Evolutionary conservation across 176 grass and related monocot genomes (phyloP).

Genomic region (Juncus inflexus): DNA sequence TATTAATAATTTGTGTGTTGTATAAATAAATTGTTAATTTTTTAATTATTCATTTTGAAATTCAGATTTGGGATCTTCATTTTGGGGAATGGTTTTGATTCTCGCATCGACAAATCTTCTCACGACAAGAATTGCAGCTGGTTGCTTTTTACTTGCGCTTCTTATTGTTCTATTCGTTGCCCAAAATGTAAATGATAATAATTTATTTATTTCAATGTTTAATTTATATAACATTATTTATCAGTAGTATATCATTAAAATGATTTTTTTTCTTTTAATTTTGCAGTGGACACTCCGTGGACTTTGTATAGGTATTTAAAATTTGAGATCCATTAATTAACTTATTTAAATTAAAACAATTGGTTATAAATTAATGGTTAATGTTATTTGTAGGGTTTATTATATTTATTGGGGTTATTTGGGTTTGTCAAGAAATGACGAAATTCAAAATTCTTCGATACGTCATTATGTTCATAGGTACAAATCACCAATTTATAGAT

Average conservation of each 20-base stretch:
- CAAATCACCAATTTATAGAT: not conserved
- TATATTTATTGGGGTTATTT: slow-evolving; percentile 68
- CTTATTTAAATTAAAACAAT: slow-evolving; percentile 26
- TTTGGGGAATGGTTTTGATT: slow-evolving; percentile 99
- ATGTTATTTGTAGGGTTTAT: slow-evolving; percentile 61
- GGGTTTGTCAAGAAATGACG: slow-evolving; percentile 86
- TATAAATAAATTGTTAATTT: slow-evolving; percentile 5
- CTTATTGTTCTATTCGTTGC: slow-evolving; percentile 87
- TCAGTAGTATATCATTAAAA: too few relatives aligned
- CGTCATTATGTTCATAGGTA: slow-evolving; percentile 97
- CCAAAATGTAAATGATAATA: slow-evolving; percentile 57
- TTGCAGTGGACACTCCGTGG: slow-evolving; percentile 91
- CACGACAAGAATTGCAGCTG: slow-evolving; percentile 78
- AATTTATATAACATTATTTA: not conserved
- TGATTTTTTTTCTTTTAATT: slow-evolving; percentile 25
- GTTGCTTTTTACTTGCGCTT: slow-evolving; percentile 88
- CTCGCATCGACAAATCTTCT: slow-evolving; percentile 88
- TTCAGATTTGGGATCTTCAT: slow-evolving; percentile 96
- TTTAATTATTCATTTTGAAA: slow-evolving; percentile 4
- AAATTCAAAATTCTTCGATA: slow-evolving; percentile 64
- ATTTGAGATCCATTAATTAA: slow-evolving; percentile 17
- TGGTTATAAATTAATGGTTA: slow-evolving; percentile 24
- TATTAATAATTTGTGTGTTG: slow-evolving; percentile 23
- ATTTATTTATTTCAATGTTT: not conserved
- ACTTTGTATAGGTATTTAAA: slow-evolving; percentile 85